Conservation (phyloP, 495 filamentous ascomycete species). For the Lophiotrema nucula region DNA sequence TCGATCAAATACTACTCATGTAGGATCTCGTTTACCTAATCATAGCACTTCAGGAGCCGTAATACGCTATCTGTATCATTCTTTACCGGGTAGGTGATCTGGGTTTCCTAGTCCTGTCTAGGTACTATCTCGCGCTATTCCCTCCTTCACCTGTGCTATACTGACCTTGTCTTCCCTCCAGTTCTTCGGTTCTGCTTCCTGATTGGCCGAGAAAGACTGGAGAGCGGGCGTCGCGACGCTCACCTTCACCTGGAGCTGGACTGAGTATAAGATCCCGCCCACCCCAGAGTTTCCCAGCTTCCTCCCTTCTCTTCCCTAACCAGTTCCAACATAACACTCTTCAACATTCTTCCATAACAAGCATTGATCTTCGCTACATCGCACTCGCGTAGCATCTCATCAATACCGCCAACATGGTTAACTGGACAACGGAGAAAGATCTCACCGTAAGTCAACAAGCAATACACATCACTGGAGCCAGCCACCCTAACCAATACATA, state of each 20-base stretch:
- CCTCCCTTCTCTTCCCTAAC: background rate
- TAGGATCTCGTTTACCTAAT: too few species aligned
- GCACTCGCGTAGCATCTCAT: background rate
- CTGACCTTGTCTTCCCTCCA: too few species aligned
- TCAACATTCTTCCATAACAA: background rate
- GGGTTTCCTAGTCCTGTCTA: background rate
- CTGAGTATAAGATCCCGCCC: background rate
- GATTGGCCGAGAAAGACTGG: too few species aligned
- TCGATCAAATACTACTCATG: too few species aligned
- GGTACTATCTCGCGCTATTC: background rate
- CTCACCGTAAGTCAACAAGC: background rate
- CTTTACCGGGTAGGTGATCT: too few species aligned
- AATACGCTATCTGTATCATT: too few species aligned
- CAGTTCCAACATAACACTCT: background rate
- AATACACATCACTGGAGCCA: background rate
- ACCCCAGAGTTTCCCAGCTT: background rate
- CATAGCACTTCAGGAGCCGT: too few species aligned
- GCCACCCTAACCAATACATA: background rate
- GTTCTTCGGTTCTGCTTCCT: too few species aligned
- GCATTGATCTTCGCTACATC: background rate
- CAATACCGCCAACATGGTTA: background rate
- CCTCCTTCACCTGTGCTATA: background rate
- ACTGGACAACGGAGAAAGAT: conserved; percentile 11
- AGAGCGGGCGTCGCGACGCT: too few species aligned
- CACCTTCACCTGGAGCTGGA: too few species aligned